These are phyloP conservation scores for Nannochloropsis gaditana DNA, from an alignment of 108 stramenopile species.

Conservation along the genomic window DNA sequence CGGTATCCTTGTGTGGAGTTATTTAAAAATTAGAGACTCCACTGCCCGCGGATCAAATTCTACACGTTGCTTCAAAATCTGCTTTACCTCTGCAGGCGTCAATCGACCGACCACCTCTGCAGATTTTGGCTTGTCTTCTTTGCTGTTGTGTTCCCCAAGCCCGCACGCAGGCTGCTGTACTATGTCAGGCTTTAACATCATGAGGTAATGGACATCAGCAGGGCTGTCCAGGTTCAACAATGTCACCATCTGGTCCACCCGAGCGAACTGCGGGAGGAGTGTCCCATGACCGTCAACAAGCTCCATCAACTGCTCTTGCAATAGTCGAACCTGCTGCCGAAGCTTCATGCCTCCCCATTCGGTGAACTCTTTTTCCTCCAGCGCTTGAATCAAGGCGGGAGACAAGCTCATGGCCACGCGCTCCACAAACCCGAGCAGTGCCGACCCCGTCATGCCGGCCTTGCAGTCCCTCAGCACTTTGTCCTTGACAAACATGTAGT, in stretches of 20 bases:
- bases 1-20: not conserved
- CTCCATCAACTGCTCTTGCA: slow-evolving; percentile 14
- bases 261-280: slow-evolving; percentile 9
- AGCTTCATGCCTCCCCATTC: not conserved
- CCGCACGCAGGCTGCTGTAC: not conserved
- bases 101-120: not conserved
- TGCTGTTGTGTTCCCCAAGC: not conserved
- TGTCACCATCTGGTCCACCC: slow-evolving; percentile 5
- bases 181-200: not conserved
- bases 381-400: not conserved
- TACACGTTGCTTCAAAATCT: slow-evolving; percentile 13
- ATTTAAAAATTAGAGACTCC: slow-evolving; percentile 28
- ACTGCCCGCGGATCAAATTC: not conserved
- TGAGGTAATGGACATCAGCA: not conserved
- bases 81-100: not conserved
- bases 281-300: slow-evolving; percentile 8
- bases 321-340: not conserved
- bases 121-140: not conserved
- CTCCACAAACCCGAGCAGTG: not conserved
- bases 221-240: slow-evolving; percentile 14
- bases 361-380: not conserved
- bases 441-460: not conserved
- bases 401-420: not conserved
- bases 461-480: not conserved
- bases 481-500: not conserved